These are phyloP conservation scores for Aspergillus spinulosporus DNA, from an alignment of 2,329 filamentous ascomycete species.

Conservation along the genomic window DNA sequence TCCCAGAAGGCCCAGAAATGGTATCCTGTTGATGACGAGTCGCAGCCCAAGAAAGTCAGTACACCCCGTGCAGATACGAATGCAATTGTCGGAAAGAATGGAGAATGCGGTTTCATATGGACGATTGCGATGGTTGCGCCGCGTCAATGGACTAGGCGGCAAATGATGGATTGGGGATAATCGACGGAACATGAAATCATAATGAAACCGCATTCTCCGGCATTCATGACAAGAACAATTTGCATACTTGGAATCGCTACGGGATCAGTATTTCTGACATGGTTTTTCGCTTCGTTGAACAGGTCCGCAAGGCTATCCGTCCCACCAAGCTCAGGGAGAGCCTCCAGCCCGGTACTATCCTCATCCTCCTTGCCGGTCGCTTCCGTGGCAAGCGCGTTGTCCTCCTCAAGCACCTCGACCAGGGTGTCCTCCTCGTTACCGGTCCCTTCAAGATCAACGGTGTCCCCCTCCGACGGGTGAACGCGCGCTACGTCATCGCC, in stretches of 20 bases:
- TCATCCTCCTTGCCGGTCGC: conserved; percentile 98
- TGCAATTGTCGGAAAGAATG: conserved; percentile 20
- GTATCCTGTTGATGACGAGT: conserved; percentile 94
- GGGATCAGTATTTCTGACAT: conserved; percentile 26
- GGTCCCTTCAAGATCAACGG: conserved; percentile 99
- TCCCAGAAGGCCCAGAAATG: conserved; percentile 97
- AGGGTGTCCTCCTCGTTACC: conserved; percentile 98
- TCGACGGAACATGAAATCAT: conserved; percentile 26
- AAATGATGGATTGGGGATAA: conserved; percentile 22
- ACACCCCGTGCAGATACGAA: conserved; percentile 25
- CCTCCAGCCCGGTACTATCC: conserved; percentile 90
- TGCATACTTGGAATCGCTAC: not conserved
- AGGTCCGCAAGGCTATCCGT: conserved; percentile 94
- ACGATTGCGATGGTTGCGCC: conserved; percentile 34
- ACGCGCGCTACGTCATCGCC: conserved; percentile 53
- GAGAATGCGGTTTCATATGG: conserved; percentile 31
- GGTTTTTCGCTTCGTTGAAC: conserved; percentile 32
- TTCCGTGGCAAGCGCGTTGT: conserved; percentile 99
- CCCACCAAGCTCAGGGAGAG: conserved; percentile 82
- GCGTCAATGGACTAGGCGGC: conserved; percentile 21
- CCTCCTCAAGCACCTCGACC: conserved; percentile 94
- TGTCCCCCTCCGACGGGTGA: conserved; percentile 83
- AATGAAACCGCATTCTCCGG: conserved; percentile 26
- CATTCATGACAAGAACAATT: conserved; percentile 5
- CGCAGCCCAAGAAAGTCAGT: conserved; percentile 92